Percentiles rank a stretch among this genome's conserved stretches.
Conservation (phyloP, 306 rosid species). For the Betula pendula region DNA sequence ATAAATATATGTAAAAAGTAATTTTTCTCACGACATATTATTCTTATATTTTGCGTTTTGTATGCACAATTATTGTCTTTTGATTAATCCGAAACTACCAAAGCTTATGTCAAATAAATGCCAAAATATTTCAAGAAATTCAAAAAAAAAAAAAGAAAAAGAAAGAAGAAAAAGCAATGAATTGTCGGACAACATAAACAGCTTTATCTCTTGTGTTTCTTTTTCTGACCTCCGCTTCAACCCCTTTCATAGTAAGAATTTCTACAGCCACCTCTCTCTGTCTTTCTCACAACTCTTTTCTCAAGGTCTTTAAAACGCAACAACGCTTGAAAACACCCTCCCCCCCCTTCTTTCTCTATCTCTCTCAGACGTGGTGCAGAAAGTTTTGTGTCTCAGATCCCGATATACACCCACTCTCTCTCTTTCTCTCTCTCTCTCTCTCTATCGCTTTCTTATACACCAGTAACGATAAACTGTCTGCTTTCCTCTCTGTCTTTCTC, state of each 20-base stretch:
- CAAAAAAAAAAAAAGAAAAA: not conserved
- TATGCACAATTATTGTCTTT: not conserved
- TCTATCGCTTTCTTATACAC: conserved; percentile 14
- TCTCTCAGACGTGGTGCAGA: conserved; percentile 61
- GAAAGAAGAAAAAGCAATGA: conserved; percentile 25
- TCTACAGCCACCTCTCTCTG: conserved; percentile 32
- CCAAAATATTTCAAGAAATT: not conserved
- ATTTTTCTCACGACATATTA: not conserved
- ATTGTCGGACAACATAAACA: conserved; percentile 50
- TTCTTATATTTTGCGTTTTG: not conserved
- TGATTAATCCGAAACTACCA: not conserved
- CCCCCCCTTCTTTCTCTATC: conserved; percentile 20
- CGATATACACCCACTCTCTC: conserved; percentile 39
- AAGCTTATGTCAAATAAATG: not conserved
- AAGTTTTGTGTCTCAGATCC: conserved; percentile 81
- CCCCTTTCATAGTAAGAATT: conserved; percentile 65
- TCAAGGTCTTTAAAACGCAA: conserved; percentile 23
- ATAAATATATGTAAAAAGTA: too few relatives aligned
- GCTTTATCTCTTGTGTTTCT: conserved; percentile 56
- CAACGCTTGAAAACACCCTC: conserved; percentile 27
- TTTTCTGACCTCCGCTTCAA: conserved; percentile 62
- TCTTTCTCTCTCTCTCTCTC: not conserved
- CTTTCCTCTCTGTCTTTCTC: conserved; percentile 14
- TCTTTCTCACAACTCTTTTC: conserved; percentile 5
- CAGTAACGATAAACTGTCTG: conserved; percentile 33